Evolutionary conservation across 768 basidiomycete species (phyloP), one percentile per base, ranked within the genome.

Genomic region (Xerocomellus intermedius): DNA sequence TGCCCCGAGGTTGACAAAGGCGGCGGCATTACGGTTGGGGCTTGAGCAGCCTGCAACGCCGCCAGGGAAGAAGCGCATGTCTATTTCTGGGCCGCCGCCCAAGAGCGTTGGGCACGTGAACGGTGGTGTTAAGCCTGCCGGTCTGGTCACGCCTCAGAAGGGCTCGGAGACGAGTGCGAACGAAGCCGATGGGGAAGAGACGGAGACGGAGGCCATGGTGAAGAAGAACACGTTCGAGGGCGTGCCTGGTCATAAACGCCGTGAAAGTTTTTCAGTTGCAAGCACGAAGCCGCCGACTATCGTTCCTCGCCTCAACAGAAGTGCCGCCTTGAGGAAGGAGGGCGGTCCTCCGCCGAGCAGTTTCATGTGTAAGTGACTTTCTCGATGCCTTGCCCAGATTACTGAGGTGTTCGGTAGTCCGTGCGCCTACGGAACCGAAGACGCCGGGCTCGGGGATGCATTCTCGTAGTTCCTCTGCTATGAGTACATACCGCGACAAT

Each of bases 201-300:
- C 70, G 26, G 62, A 64, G 62, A 69, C 55, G 4, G 69, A 70
- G 54, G 42, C 24, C 1, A 38, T 14, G 13, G 63, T 64, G 56
- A 70, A 65, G 38, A 79, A 78, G 69, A 68, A 69, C 32, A 82
- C 79, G 0, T 94, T 92, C 62, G 86, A 87, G 0, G 89, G 89
- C 33, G 85, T 93, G 4, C 91, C 91, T 6, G 91, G 91, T 0
- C 91, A 94, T 64, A 93, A 93, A 71, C 78, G 91, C 51, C 74
- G 86, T 26, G 88, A 90, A 65, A 82, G 81, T 14, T 85, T 94
- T 57, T 69, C 82, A 7, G 91, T 94, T 9, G 79, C 85, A 17
- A 82, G 79, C 57, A 76, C 74, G 10, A 67, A 65, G 47, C 59
- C 75, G 10, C 81, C 81, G 9, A 65, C 67, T 1, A 73, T 80